A percentile compares a stretch with the other conserved stretches of the same genome.
Conservation (phyloP, 2,329 filamentous ascomycete genomes). For the Colletotrichum orbiculare region DNA sequence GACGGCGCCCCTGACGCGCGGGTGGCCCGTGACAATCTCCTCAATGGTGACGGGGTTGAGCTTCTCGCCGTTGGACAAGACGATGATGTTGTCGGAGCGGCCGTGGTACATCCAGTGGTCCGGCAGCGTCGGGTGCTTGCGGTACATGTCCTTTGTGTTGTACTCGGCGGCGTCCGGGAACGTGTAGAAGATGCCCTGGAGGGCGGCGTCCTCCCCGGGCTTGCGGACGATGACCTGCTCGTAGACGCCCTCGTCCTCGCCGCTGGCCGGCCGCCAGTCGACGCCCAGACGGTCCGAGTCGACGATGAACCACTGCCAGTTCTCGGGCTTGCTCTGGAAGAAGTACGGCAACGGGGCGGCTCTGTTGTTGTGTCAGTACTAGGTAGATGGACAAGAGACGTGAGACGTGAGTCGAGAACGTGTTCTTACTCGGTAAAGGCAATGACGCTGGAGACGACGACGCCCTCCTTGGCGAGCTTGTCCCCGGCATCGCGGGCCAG, state of each 20-base stretch:
- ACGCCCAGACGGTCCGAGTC: conserved; percentile 53
- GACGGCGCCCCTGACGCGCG: conserved; percentile 52
- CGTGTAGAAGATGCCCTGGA: conserved; percentile 54
- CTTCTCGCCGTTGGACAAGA: conserved; percentile 63
- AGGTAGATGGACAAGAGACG: too few species aligned
- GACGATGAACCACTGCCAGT: conserved; percentile 39
- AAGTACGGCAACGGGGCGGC: conserved; percentile 50
- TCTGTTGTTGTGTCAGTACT: conserved; percentile 39
- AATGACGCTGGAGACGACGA: conserved; percentile 50
- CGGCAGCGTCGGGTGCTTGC: conserved; percentile 50
- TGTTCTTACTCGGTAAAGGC: conserved; percentile 54
- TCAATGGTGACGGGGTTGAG: conserved; percentile 60
- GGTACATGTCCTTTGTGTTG: conserved; percentile 57
- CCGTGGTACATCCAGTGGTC: conserved; percentile 48
- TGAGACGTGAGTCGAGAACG: neutral
- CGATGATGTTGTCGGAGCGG: conserved; percentile 54
- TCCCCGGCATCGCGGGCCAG: conserved; percentile 51
- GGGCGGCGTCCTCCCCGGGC: conserved; percentile 48
- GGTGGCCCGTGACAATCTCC: conserved; percentile 50
- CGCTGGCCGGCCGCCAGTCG: conserved; percentile 50
- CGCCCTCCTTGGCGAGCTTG: conserved; percentile 48
- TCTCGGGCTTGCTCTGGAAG: conserved; percentile 45
- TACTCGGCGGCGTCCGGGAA: conserved; percentile 50
- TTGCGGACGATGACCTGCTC: conserved; percentile 53
- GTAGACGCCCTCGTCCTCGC: conserved; percentile 47